A percentile compares a stretch with the other conserved stretches of the same genome.
Conservation (phyloP, 2,329 filamentous ascomycete species). For the Bimuria novae-zelandiae region DNA sequence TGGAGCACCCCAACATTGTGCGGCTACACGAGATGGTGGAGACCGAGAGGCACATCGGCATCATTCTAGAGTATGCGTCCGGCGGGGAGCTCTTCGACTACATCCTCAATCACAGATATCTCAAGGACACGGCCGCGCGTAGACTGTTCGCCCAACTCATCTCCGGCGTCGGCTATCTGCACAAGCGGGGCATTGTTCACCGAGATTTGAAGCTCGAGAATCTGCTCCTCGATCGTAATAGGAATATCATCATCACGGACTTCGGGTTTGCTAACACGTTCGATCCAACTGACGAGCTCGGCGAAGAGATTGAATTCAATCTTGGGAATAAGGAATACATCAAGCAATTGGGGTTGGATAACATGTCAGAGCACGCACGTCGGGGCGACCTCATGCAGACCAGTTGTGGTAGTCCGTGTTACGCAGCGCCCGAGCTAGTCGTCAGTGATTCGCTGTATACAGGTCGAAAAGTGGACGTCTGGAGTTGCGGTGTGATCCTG, state of each 20-base stretch:
- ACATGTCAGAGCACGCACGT: slow-evolving; percentile 73
- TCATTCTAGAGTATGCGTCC: slow-evolving; percentile 97
- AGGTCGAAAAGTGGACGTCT: slow-evolving; percentile 96
- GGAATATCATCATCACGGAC: slow-evolving; percentile 99
- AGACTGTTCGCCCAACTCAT: slow-evolving; percentile 93
- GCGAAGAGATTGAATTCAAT: slow-evolving; percentile 87
- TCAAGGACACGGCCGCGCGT: slow-evolving; percentile 90
- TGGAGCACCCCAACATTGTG: slow-evolving; percentile 96
- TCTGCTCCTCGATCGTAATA: slow-evolving; percentile 88
- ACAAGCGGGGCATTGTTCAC: slow-evolving; percentile 98
- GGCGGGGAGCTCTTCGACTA: slow-evolving; percentile 98
- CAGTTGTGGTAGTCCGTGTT: slow-evolving; percentile 96
- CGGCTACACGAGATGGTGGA: slow-evolving; percentile 98
- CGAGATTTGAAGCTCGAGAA: slow-evolving; percentile 97
- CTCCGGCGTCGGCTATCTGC: slow-evolving; percentile 94
- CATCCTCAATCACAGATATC: slow-evolving; percentile 93
- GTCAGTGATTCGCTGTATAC: slow-evolving; percentile 98
- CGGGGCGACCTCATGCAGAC: slow-evolving; percentile 98
- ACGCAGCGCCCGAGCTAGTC: slow-evolving; percentile 94
- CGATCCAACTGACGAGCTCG: slow-evolving; percentile 82
- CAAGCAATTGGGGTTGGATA: slow-evolving; percentile 83
- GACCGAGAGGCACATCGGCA: slow-evolving; percentile 94
- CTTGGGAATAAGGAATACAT: slow-evolving; percentile 86
- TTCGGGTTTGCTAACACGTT: slow-evolving; percentile 99
- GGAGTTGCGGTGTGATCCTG: slow-evolving; percentile 98